Evolutionary conservation across 2,329 filamentous ascomycete species (phyloP).

Genomic region (Beauveria sp.): DNA sequence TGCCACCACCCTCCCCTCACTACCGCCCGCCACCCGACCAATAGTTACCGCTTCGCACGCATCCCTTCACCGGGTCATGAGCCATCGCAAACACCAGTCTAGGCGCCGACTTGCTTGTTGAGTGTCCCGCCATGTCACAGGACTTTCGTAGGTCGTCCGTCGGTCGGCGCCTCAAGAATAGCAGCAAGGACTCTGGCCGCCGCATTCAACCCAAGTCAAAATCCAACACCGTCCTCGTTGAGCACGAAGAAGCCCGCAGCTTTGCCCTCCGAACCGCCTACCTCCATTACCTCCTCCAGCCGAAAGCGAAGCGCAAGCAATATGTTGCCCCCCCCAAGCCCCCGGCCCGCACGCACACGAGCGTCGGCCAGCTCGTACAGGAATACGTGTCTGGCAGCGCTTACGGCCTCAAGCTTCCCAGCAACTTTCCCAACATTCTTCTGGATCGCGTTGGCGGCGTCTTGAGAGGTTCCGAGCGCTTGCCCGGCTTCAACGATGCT

Average conservation of each 20-base stretch:
- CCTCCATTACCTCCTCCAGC: conserved; percentile 86
- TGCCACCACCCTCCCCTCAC: not conserved
- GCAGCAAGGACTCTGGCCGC: conserved; percentile 34
- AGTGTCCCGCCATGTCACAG: conserved; percentile 37
- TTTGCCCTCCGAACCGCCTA: conserved; percentile 87
- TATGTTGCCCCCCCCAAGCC: conserved; percentile 64
- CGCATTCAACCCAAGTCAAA: conserved; percentile 43
- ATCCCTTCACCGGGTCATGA: not conserved
- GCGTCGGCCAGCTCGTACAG: conserved; percentile 78
- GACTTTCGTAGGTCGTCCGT: conserved; percentile 40
- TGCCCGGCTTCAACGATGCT: conserved; percentile 86
- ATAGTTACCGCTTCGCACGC: not conserved
- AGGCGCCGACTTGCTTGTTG: not conserved
- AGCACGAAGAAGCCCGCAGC: conserved; percentile 77
- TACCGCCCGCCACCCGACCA: not conserved
- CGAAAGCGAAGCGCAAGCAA: conserved; percentile 81
- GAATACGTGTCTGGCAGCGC: conserved; percentile 60
- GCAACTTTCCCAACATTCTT: conserved; percentile 43
- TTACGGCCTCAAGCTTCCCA: conserved; percentile 47
- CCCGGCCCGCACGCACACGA: conserved; percentile 56
- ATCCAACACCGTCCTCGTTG: conserved; percentile 40
- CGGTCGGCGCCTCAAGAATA: conserved; percentile 36
- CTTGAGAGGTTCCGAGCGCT: conserved; percentile 70
- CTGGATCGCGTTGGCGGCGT: conserved; percentile 74
- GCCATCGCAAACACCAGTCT: not conserved